Conservation (phyloP, 257 asterid species). For the Ilex aquifolium region DNA sequence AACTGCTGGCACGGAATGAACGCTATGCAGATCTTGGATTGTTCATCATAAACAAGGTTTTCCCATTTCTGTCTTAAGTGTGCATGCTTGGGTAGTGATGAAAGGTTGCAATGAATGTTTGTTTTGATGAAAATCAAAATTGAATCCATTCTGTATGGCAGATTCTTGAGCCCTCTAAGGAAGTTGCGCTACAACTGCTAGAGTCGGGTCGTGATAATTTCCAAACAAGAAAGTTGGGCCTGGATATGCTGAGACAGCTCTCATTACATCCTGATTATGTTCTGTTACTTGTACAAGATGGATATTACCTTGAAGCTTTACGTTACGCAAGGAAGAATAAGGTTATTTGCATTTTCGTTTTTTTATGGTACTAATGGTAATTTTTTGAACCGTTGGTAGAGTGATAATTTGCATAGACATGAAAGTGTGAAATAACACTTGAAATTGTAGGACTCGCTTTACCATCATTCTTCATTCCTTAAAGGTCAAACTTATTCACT, state of each 20-base stretch:
- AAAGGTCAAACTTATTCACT: too few species aligned
- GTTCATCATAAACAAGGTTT: constrained; percentile 73
- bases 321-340: constrained; percentile 78
- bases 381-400: too few species aligned
- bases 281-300: constrained; percentile 79
- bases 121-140: constrained; percentile 10
- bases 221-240: constrained; percentile 73
- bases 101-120: neutral
- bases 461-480: too few species aligned
- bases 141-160: constrained; percentile 29
- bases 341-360: constrained; percentile 33
- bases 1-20: constrained; percentile 81
- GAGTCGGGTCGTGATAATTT: constrained; percentile 70
- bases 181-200: constrained; percentile 81
- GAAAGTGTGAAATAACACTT: neutral
- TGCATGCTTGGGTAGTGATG: constrained; percentile 10
- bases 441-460: too few species aligned
- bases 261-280: constrained; percentile 77
- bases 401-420: neutral
- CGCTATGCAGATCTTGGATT: constrained; percentile 67
- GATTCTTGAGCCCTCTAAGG: constrained; percentile 93
- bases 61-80: constrained; percentile 5
- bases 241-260: constrained; percentile 80
- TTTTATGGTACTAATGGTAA: neutral
- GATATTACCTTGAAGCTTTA: constrained; percentile 84